Percentiles rank a stretch among this genome's conserved stretches.
phyloP scores from a whole-genome alignment of 2,329 filamentous ascomycete species.

The Chlorencoelia australis region DNA sequence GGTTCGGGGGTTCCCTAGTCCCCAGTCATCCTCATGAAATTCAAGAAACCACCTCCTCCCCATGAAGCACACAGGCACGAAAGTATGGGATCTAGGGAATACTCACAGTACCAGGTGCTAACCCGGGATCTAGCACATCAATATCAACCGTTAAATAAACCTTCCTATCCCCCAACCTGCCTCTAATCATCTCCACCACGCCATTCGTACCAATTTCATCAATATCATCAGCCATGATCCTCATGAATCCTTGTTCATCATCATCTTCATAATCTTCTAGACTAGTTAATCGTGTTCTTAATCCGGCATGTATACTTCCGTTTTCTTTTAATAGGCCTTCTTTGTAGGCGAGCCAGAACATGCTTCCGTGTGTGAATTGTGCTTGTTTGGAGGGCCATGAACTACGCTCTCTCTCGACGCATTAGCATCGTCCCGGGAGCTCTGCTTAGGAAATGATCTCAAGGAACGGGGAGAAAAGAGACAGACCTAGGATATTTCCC shows the following conservation, averaged over 20 bases:
- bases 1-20: conserved; percentile 83
- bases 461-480: too few species aligned
- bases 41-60: too few species aligned
- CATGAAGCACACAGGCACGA: too few species aligned
- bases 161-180: conserved; percentile 62
- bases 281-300: conserved; percentile 66
- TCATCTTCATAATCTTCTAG: conserved; percentile 64
- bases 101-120: conserved; percentile 68
- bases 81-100: too few species aligned
- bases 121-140: conserved; percentile 65
- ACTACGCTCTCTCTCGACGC: too few species aligned
- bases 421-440: too few species aligned
- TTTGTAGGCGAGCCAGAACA: conserved; percentile 81
- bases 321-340: conserved; percentile 70
- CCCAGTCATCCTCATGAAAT: too few species aligned
- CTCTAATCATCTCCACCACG: conserved; percentile 60
- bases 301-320: conserved; percentile 70
- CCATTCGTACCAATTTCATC: conserved; percentile 69
- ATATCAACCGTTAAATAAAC: conserved; percentile 79
- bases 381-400: conserved; percentile 63
- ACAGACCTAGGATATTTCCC: conserved; percentile 71
- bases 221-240: conserved; percentile 77
- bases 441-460: too few species aligned
- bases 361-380: conserved; percentile 78
- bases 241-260: conserved; percentile 64